A percentile compares a stretch with the other conserved stretches of the same genome.
Conservation (phyloP, 2,329 filamentous ascomycete genomes). For the Microcyclosporella mali region DNA sequence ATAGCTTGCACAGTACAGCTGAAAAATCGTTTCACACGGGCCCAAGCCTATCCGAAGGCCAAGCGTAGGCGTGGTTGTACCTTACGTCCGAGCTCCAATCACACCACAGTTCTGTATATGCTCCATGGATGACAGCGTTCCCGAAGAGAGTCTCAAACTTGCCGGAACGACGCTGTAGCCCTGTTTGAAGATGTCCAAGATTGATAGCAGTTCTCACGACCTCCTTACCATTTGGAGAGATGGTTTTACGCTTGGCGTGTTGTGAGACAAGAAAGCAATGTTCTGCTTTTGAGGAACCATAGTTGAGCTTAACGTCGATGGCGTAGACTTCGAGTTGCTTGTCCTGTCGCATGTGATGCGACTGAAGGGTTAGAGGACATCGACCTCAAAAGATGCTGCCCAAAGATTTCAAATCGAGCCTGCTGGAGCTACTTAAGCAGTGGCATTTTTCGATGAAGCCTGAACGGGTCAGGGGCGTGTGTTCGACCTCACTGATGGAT, state of each 20-base stretch:
- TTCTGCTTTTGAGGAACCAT: conserved; percentile 25
- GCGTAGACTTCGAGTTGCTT: conserved; percentile 15
- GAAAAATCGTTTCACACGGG: conserved; percentile 26
- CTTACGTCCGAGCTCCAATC: conserved; percentile 24
- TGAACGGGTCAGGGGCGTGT: too few relatives aligned
- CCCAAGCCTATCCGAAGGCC: conserved; percentile 31
- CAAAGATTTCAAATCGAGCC: conserved; percentile 29
- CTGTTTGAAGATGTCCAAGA: conserved; percentile 28
- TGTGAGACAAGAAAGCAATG: conserved; percentile 27
- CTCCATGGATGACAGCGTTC: conserved; percentile 24
- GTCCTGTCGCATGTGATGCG: conserved; percentile 43
- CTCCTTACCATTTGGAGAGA: conserved; percentile 8
- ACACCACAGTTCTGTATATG: conserved; percentile 30
- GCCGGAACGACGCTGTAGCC: conserved; percentile 25
- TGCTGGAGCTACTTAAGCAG: conserved; percentile 33
- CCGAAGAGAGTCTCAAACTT: conserved; percentile 7
- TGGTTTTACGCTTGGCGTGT: conserved; percentile 14
- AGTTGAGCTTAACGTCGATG: conserved; percentile 18
- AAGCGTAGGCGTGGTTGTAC: conserved; percentile 26
- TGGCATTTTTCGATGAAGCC: conserved; percentile 45
- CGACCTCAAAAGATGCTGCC: conserved; percentile 26
- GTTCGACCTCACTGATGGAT: too few relatives aligned
- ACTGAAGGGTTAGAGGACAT: conserved; percentile 35
- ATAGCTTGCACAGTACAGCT: conserved; percentile 27
- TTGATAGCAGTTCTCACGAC: conserved; percentile 28